phyloP scores from a whole-genome alignment of 2,329 filamentous ascomycete species.

The Phialophora verrucosa region DNA sequence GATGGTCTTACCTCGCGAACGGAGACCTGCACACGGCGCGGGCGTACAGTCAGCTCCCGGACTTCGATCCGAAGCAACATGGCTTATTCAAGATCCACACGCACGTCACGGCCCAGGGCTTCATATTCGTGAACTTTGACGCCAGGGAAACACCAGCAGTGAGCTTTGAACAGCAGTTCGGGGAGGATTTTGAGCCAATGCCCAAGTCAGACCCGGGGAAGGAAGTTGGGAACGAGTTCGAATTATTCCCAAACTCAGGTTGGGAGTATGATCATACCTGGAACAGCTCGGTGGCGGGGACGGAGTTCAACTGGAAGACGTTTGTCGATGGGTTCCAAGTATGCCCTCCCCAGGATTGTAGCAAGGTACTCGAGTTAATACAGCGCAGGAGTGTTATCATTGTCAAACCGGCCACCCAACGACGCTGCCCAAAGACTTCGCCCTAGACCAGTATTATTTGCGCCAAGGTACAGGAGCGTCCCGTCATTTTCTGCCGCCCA shows the following conservation, averaged over 20 bases:
- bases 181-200: slow-evolving; percentile 52
- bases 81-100: slow-evolving; percentile 52
- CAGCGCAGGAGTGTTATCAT: slow-evolving; percentile 35
- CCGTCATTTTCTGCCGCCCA: slow-evolving; percentile 36
- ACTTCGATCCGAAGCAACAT: slow-evolving; percentile 66
- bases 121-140: slow-evolving; percentile 66
- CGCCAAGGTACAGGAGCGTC: slow-evolving; percentile 34
- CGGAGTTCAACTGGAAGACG: slow-evolving; percentile 65
- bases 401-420: slow-evolving; percentile 35
- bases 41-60: slow-evolving; percentile 61
- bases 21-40: slow-evolving; percentile 66
- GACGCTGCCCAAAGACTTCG: slow-evolving; percentile 36
- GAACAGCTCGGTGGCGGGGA: slow-evolving; percentile 56
- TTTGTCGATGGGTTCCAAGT: slow-evolving; percentile 37
- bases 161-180: slow-evolving; percentile 61
- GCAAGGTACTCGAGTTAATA: background rate
- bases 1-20: slow-evolving; percentile 65
- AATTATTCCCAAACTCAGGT: slow-evolving; percentile 56
- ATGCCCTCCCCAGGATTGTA: background rate
- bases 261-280: slow-evolving; percentile 64
- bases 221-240: slow-evolving; percentile 45
- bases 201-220: slow-evolving; percentile 26
- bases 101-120: slow-evolving; percentile 42
- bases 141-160: slow-evolving; percentile 53
- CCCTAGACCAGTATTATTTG: slow-evolving; percentile 33